Conservation (phyloP, 768 basidiomycete species). For the Pisolithus marmoratus region DNA sequence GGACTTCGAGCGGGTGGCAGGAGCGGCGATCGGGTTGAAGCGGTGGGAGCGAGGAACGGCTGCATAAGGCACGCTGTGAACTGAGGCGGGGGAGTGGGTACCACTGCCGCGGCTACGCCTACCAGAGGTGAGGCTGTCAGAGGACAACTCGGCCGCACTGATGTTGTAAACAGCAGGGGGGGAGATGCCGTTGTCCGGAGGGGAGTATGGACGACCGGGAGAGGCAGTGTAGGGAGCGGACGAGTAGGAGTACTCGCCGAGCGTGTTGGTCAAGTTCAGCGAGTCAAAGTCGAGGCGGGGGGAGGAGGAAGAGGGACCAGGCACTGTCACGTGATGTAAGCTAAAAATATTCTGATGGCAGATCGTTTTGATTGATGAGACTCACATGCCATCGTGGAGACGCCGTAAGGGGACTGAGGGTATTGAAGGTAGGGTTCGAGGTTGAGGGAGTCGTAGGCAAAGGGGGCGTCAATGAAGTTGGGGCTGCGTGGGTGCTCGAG, state of each 20-base stretch:
- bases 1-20: constrained; percentile 47
- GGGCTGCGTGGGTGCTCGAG: constrained; percentile 48
- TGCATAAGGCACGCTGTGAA: constrained; percentile 47
- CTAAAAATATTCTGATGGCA: neutral
- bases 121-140: constrained; percentile 63
- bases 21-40: constrained; percentile 64
- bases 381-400: constrained; percentile 57
- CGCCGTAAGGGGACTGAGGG: constrained; percentile 59
- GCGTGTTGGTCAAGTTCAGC: constrained; percentile 50
- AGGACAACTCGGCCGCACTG: constrained; percentile 65
- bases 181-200: constrained; percentile 59
- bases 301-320: constrained; percentile 44
- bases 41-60: constrained; percentile 71
- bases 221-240: constrained; percentile 49
- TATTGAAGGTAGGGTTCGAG: constrained; percentile 62
- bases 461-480: constrained; percentile 45
- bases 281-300: constrained; percentile 61
- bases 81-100: constrained; percentile 46
- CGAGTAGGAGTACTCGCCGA: constrained; percentile 55
- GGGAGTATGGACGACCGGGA: constrained; percentile 63
- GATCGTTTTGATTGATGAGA: constrained; percentile 12
- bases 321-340: constrained; percentile 35
- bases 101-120: constrained; percentile 68
- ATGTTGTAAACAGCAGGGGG: constrained; percentile 70
- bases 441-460: constrained; percentile 41